These are phyloP conservation scores for Yamadazyma friedrichii DNA, from an alignment of 1,139 yeast species.

Conservation along the genomic window DNA sequence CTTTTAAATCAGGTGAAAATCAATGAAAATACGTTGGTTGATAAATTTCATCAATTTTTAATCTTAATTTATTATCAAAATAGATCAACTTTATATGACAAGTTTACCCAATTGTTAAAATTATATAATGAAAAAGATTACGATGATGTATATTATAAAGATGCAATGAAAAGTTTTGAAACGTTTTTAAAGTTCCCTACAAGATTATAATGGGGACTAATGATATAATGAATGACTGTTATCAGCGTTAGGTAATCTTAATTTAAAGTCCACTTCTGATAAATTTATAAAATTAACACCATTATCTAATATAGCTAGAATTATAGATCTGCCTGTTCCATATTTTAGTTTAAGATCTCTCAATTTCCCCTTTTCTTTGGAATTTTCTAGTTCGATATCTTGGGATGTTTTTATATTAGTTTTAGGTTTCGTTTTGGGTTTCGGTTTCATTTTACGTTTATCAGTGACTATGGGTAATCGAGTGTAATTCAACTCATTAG, in stretches of 20 bases:
- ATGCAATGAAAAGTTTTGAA: slow-evolving; percentile 5
- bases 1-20: slow-evolving; percentile 5
- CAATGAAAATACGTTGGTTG: slow-evolving; percentile 7
- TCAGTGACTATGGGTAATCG: background rate
- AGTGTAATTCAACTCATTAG: background rate
- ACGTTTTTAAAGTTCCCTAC: background rate
- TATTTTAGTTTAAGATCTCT: slow-evolving; percentile 29
- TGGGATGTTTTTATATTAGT: slow-evolving; percentile 10
- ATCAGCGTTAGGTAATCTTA: slow-evolving; percentile 16
- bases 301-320: slow-evolving; percentile 67
- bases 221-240: slow-evolving; percentile 3
- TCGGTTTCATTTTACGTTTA: background rate
- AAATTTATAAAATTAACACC: slow-evolving; percentile 70
- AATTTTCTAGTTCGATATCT: background rate
- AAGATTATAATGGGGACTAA: background rate
- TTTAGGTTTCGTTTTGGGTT: slow-evolving; percentile 7
- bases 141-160: slow-evolving; percentile 7
- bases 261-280: slow-evolving; percentile 57
- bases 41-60: slow-evolving; percentile 15
- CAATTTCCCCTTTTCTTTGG: slow-evolving; percentile 21
- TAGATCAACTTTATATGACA: slow-evolving; percentile 9
- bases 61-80: slow-evolving; percentile 12
- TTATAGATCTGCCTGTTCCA: slow-evolving; percentile 50
- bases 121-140: slow-evolving; percentile 7
- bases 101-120: slow-evolving; percentile 12